A percentile compares a stretch with the other conserved stretches of the same genome.
These are phyloP conservation scores for Hortiboletus campestris DNA, from an alignment of 768 basidiomycete genomes.

Conservation along the genomic window DNA sequence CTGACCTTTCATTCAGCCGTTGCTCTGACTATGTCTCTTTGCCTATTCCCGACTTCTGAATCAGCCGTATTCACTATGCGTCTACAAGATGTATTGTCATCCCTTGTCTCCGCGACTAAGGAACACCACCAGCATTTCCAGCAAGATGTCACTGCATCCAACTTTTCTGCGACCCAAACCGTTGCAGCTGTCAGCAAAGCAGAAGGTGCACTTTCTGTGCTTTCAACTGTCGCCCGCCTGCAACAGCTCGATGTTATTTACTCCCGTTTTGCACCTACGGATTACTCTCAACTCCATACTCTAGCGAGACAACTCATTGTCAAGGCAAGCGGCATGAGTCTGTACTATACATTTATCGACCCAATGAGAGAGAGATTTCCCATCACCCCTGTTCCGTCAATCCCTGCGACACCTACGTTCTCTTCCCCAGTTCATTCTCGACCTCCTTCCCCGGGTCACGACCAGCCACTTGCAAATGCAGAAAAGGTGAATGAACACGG, in stretches of 20 bases:
- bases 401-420: conserved; percentile 35
- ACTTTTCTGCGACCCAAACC: conserved; percentile 35
- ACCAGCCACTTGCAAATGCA: neutral
- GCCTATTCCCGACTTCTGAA: conserved; percentile 63
- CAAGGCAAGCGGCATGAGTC: conserved; percentile 58
- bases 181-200: conserved; percentile 33
- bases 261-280: conserved; percentile 55
- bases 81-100: conserved; percentile 46
- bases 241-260: conserved; percentile 60
- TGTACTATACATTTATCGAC: conserved; percentile 65
- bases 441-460: conserved; percentile 29
- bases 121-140: conserved; percentile 48
- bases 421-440: conserved; percentile 33
- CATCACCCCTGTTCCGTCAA: conserved; percentile 41
- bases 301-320: conserved; percentile 50
- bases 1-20: conserved; percentile 58
- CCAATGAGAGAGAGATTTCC: conserved; percentile 59
- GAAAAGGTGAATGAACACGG: neutral
- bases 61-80: conserved; percentile 56
- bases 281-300: conserved; percentile 51
- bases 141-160: conserved; percentile 36
- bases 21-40: conserved; percentile 47
- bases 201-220: conserved; percentile 51
- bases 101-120: conserved; percentile 44
- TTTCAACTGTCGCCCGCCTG: conserved; percentile 51